Conservation (phyloP, 176 grass and related monocot species). For the Carex littledalei region DNA sequence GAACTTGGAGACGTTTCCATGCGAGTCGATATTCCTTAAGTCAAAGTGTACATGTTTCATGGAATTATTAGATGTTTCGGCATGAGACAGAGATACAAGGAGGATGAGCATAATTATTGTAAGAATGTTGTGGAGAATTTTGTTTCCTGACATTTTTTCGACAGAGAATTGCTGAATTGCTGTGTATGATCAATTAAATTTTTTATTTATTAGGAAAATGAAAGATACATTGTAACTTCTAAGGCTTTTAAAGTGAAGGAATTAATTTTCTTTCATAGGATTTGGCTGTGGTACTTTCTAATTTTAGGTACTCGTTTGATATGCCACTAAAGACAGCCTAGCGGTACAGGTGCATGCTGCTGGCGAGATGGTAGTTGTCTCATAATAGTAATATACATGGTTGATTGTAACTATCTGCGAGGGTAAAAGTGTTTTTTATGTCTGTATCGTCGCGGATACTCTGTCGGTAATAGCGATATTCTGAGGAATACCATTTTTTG, state of each 20-base stretch:
- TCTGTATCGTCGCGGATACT: no score
- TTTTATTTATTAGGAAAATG: not conserved
- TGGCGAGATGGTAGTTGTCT: not conserved
- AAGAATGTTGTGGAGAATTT: conserved; percentile 23
- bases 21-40: conserved; percentile 58
- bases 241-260: not conserved
- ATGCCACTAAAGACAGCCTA: not conserved
- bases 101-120: conserved; percentile 8
- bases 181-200: not conserved
- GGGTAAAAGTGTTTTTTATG: no score
- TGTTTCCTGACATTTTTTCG: conserved; percentile 12
- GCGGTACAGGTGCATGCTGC: not conserved
- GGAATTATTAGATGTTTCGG: not conserved
- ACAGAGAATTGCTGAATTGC: not conserved
- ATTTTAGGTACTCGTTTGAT: not conserved
- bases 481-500: no score
- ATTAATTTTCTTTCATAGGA: not conserved
- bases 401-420: no score
- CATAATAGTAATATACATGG: not conserved
- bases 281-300: not conserved
- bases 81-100: not conserved
- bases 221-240: not conserved
- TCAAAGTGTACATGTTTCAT: conserved; percentile 34
- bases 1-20: conserved; percentile 48
- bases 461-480: no score